A percentile compares a stretch with the other conserved stretches of the same genome.
Evolutionary conservation across 2,329 filamentous ascomycete species (phyloP).

Genomic region (Pseudogymnoascus sp.): DNA sequence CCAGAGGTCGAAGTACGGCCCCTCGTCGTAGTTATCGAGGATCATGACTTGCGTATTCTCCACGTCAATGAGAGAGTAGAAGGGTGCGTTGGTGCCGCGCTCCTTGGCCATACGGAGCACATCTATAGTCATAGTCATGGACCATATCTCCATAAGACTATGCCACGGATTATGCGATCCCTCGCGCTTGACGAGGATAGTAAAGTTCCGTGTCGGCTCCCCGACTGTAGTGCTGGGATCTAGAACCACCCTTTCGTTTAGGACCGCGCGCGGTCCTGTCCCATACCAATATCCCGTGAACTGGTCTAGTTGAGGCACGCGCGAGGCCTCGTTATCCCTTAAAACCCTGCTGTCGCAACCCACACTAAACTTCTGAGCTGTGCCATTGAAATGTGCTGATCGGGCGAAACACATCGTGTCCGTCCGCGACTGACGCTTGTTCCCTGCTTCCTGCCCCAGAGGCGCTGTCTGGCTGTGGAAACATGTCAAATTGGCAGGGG

Average conservation of each 20-base stretch:
- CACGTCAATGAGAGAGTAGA: slow-evolving; percentile 7
- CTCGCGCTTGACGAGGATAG: slow-evolving; percentile 26
- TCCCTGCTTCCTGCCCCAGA: neutral
- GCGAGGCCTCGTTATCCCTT: neutral
- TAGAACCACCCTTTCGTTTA: neutral
- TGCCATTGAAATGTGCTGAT: neutral
- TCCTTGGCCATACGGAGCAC: slow-evolving; percentile 20
- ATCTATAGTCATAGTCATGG: slow-evolving; percentile 23
- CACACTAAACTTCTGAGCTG: neutral
- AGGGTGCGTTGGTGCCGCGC: neutral
- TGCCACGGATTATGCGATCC: slow-evolving; percentile 24
- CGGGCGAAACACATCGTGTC: neutral
- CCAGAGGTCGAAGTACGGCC: slow-evolving; percentile 26
- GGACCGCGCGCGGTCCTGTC: neutral
- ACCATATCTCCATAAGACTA: slow-evolving; percentile 25
- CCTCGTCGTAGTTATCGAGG: slow-evolving; percentile 21
- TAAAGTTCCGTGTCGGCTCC: slow-evolving; percentile 11
- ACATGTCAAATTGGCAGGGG: neutral
- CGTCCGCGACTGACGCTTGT: neutral
- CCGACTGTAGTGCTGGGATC: neutral
- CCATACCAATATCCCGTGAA: neutral
- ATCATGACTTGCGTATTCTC: slow-evolving; percentile 22
- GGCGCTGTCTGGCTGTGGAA: neutral
- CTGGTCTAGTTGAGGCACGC: neutral
- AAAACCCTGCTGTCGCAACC: neutral